Evolutionary conservation across 2,329 filamentous ascomycete genomes (phyloP).

Genomic region (Fusarium solani-melongenae): DNA sequence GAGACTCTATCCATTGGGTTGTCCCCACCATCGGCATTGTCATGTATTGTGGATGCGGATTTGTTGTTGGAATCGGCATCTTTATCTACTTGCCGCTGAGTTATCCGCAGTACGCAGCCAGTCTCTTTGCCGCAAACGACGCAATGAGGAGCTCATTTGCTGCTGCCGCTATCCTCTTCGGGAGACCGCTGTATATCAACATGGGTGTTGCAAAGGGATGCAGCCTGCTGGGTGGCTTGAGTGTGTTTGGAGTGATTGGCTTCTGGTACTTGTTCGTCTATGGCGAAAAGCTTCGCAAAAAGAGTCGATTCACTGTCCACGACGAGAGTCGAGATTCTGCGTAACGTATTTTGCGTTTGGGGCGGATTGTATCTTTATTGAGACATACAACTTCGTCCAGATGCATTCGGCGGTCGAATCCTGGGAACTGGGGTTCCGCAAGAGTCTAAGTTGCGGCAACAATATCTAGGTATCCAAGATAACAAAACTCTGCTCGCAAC

Average conservation of each 20-base stretch:
- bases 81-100: background rate
- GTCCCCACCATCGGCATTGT: background rate
- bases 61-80: background rate
- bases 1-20: background rate
- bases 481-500: background rate
- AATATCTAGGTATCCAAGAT: background rate
- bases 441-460: background rate
- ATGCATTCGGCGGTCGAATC: background rate
- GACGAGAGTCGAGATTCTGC: background rate
- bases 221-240: background rate
- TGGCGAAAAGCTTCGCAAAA: background rate
- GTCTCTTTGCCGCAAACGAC: background rate
- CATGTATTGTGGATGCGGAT: background rate
- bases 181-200: background rate
- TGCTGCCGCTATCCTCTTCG: background rate
- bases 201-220: background rate
- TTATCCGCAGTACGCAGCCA: background rate
- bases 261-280: background rate
- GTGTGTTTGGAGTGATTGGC: background rate
- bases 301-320: background rate
- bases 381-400: background rate
- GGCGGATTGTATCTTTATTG: rapidly evolving
- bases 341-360: background rate
- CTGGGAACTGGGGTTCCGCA: background rate
- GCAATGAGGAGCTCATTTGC: background rate